Evolutionary conservation across 202 grass and related monocot genomes (phyloP), one percentile per base, ranked within the genome.

Genomic region (Elaeis oleifera): DNA sequence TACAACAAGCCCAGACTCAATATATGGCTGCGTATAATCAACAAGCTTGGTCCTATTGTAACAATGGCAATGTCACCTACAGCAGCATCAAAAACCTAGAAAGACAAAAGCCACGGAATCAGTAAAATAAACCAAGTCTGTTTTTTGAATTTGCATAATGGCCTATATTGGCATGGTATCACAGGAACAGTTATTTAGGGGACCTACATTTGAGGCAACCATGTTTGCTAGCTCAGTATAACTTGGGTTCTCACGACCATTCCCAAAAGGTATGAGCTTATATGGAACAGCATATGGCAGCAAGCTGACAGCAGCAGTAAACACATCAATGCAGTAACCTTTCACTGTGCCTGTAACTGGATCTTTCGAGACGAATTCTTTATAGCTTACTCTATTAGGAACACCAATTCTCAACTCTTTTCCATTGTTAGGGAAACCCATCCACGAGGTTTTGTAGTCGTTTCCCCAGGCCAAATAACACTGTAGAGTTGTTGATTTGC

Each of bases 381-480:
- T 59, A 58, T 67, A 91, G 68, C 87, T 89, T 65, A 84, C 83
- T 71, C 92, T 90, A 60, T 86, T 56, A 44, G 92, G 92, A 56
- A 91, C 79, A 0, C 81, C 92, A 60, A 97, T 89, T 76, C 51
- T 86, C 59, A 97, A 74, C 77, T 91, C 76, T 63, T 94, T 94
- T 8, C 74, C 84, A 72, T 85, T 89, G 6, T 56, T 81, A 53
- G 92, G 84, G 27, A 91, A 51, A 23, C 84, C 92, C 92, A 97
- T 56, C 92, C 84, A 71, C 92, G 92, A 62, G 92, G 92, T 50
- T 70, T 96, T 29, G 77, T 68, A 1, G 78, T 65, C 67, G 73
- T 89, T 59, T 90, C 76, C 24, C 92, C 92, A 51, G 92, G 92
- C 92, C 92, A 96, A 68, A 96, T 91, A 57, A 96, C 79, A 79